These are phyloP conservation scores for Lachnellula occidentalis DNA, from an alignment of 2,329 filamentous ascomycete genomes.

Conservation along the genomic window DNA sequence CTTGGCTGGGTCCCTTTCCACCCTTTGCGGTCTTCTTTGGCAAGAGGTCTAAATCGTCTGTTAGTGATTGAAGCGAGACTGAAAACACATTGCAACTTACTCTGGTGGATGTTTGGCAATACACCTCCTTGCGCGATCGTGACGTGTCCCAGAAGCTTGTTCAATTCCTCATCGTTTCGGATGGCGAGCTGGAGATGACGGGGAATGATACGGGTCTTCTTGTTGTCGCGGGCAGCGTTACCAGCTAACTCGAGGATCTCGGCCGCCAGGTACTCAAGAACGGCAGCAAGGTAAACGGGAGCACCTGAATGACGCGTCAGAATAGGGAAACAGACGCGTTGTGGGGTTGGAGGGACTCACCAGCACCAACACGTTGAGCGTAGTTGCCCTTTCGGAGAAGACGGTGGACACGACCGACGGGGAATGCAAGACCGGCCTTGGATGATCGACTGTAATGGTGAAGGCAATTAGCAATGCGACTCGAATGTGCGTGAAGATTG, in stretches of 20 bases:
- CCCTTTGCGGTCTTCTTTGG: constrained; percentile 98
- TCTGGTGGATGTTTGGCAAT: constrained; percentile 94
- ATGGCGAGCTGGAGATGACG: constrained; percentile 99
- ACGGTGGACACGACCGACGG: constrained; percentile 98
- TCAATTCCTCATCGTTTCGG: constrained; percentile 98
- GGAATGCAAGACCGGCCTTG: constrained; percentile 98
- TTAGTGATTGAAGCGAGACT: constrained; percentile 18
- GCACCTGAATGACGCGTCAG: constrained; percentile 49
- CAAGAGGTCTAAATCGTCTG: constrained; percentile 70
- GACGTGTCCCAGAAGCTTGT: constrained; percentile 95
- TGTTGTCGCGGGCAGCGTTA: constrained; percentile 98
- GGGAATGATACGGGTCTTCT: constrained; percentile 99
- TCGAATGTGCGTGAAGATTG: neutral
- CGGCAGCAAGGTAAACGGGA: constrained; percentile 93
- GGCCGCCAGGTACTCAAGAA: constrained; percentile 96
- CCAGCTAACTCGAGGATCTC: constrained; percentile 99
- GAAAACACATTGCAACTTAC: constrained; percentile 49
- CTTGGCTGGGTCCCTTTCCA: constrained; percentile 88
- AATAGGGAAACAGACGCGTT: constrained; percentile 12
- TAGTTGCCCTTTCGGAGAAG: constrained; percentile 99
- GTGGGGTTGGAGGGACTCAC: constrained; percentile 40
- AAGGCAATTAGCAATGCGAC: constrained; percentile 36
- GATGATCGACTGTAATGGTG: constrained; percentile 72
- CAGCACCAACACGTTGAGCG: constrained; percentile 97
- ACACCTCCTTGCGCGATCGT: constrained; percentile 98